phyloP scores from a whole-genome alignment of 257 asterid species.

The Thymus mandschuricus region DNA sequence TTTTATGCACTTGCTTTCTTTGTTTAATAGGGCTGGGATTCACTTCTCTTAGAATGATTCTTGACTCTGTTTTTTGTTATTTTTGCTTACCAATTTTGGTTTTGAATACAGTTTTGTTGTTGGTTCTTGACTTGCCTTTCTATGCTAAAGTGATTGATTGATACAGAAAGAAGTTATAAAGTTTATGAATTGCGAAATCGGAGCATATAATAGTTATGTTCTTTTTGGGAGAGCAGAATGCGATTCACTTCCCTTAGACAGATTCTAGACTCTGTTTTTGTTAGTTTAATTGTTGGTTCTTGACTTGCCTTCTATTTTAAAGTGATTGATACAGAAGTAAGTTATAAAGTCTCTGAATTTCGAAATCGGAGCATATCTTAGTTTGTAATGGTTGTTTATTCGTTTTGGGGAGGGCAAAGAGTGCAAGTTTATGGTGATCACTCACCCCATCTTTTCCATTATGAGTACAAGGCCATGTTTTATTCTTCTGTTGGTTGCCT shows the following conservation, averaged over 20 bases:
- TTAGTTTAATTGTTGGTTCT: too few species aligned
- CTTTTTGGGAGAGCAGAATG: too few species aligned
- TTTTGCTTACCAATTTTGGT: too few species aligned
- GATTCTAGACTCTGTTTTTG: too few species aligned
- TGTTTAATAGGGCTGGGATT: conserved; percentile 39
- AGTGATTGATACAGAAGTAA: too few species aligned
- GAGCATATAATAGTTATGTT: not conserved
- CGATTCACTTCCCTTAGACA: too few species aligned
- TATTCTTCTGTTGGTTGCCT: not conserved
- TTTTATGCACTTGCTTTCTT: conserved; percentile 79
- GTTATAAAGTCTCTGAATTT: too few species aligned
- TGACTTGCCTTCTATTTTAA: too few species aligned
- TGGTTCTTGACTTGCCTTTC: too few species aligned
- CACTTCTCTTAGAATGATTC: conserved; percentile 8
- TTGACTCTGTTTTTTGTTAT: not conserved
- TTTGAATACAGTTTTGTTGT: conserved; percentile 15
- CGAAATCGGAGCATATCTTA: too few species aligned
- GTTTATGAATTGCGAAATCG: conserved; percentile 3
- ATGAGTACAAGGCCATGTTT: not conserved
- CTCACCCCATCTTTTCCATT: not conserved
- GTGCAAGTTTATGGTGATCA: not conserved
- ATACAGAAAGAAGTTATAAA: not conserved
- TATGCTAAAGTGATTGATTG: not conserved
- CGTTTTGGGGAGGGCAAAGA: not conserved
- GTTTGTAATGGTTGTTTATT: too few species aligned